Conservation (phyloP, 345 rosid genomes). For the Lepidium africanum region DNA sequence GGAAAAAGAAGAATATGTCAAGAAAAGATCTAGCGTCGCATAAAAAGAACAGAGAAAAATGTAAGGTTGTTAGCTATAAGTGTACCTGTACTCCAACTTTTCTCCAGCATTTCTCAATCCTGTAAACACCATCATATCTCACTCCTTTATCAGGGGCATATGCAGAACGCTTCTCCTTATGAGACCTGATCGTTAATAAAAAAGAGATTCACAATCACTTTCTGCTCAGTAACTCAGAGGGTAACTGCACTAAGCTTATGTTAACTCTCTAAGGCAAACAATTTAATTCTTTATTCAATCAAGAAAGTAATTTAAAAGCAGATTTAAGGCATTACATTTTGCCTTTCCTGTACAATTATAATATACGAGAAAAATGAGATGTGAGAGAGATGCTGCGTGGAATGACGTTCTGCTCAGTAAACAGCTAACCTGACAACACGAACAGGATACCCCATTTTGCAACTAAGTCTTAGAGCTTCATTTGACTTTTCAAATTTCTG, state of each 20-base stretch:
- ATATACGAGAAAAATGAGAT: neutral
- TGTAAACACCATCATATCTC: conserved; percentile 76
- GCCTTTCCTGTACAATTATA: no score
- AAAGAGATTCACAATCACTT: neutral
- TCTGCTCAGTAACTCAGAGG: neutral
- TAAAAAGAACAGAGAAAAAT: neutral
- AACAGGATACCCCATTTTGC: conserved; percentile 76
- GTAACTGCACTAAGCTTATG: neutral
- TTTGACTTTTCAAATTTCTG: conserved; percentile 51
- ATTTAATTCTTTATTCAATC: neutral
- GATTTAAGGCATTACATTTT: no score
- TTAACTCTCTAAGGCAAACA: neutral
- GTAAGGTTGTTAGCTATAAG: neutral
- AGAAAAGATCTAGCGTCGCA: neutral
- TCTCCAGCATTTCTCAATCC: conserved; percentile 76
- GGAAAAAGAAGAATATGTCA: neutral
- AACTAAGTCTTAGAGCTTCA: conserved; percentile 65
- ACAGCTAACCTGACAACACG: conserved; percentile 64
- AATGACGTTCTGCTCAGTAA: neutral
- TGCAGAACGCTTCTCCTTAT: conserved; percentile 65
- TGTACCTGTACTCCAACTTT: conserved; percentile 52
- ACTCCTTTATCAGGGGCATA: conserved; percentile 68
- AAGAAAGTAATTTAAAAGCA: neutral
- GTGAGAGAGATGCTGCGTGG: neutral
- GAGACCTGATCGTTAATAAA: conserved; percentile 38